A percentile compares a stretch with the other conserved stretches of the same genome.
These are phyloP conservation scores for Podospora tetraspora DNA, from an alignment of 495 filamentous ascomycete genomes.

Conservation along the genomic window DNA sequence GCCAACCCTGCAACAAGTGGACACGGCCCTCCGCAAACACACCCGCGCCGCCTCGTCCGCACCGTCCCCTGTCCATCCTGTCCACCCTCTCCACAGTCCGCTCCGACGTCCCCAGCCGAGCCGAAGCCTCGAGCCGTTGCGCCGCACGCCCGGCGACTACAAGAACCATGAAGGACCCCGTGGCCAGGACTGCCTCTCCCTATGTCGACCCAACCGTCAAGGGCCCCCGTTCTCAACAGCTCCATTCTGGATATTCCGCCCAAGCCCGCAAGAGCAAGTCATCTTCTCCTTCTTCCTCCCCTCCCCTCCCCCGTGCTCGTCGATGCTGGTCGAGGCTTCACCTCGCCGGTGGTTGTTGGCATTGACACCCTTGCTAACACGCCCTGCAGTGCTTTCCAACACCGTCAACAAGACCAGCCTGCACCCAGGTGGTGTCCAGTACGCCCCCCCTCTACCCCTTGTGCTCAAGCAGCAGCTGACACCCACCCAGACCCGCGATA, in stretches of 20 bases:
- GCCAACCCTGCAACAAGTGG: slow-evolving; percentile 29
- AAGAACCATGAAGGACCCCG: slow-evolving; percentile 49
- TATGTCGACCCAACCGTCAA: slow-evolving; percentile 45
- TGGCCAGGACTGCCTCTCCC: slow-evolving; percentile 44
- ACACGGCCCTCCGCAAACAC: slow-evolving; percentile 22
- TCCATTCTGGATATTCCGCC: slow-evolving; percentile 29
- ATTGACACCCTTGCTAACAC: slow-evolving; percentile 39
- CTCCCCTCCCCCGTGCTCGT: background rate
- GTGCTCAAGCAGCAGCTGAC: slow-evolving; percentile 17
- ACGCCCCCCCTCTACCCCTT: slow-evolving; percentile 41
- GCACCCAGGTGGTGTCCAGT: slow-evolving; percentile 89
- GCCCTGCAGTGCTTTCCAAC: slow-evolving; percentile 57
- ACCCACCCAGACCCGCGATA: slow-evolving; percentile 57
- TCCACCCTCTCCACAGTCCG: slow-evolving; percentile 22
- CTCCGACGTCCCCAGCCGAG: slow-evolving; percentile 15
- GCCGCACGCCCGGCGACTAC: slow-evolving; percentile 22
- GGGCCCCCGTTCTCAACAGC: slow-evolving; percentile 42
- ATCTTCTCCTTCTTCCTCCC: background rate
- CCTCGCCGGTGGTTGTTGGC: slow-evolving; percentile 3
- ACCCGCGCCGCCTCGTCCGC: slow-evolving; percentile 15
- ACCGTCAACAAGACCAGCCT: slow-evolving; percentile 84
- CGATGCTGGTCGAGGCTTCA: background rate
- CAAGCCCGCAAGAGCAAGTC: slow-evolving; percentile 39
- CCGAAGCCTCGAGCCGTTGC: slow-evolving; percentile 8
- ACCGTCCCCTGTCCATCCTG: slow-evolving; percentile 16